Conservation (phyloP, 2,329 filamentous ascomycete species). For the Leptoxyphium fumago region DNA sequence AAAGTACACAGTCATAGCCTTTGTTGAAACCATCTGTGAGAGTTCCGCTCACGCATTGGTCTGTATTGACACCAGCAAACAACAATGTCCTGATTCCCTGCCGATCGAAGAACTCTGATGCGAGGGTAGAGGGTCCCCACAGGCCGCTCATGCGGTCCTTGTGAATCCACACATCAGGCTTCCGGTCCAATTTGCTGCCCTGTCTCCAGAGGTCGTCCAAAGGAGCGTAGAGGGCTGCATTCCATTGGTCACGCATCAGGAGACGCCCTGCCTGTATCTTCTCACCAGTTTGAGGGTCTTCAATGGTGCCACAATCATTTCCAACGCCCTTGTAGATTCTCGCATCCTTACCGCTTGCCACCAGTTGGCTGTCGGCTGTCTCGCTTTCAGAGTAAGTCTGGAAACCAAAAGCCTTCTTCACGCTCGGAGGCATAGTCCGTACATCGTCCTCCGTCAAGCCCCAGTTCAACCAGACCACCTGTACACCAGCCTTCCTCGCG, state of each 20-base stretch:
- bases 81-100: constrained; percentile 35
- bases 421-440: constrained; percentile 33
- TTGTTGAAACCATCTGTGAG: constrained; percentile 40
- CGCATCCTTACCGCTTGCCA: constrained; percentile 11
- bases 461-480: constrained; percentile 43
- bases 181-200: constrained; percentile 9
- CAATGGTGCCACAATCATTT: constrained; percentile 14
- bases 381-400: constrained; percentile 12
- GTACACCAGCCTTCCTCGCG: constrained; percentile 36
- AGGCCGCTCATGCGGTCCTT: constrained; percentile 47
- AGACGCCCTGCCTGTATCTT: constrained; percentile 27
- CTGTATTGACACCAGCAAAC: constrained; percentile 46
- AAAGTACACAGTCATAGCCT: constrained; percentile 41
- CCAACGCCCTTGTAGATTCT: constrained; percentile 20
- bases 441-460: constrained; percentile 40
- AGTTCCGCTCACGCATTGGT: constrained; percentile 45
- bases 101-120: constrained; percentile 28
- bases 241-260: constrained; percentile 42
- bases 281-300: constrained; percentile 26
- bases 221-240: constrained; percentile 36
- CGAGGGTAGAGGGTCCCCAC: constrained; percentile 32
- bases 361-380: constrained; percentile 5
- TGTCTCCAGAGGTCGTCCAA: constrained; percentile 26
- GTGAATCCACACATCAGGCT: constrained; percentile 36
- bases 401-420: constrained; percentile 35